A percentile compares a stretch with the other conserved stretches of the same genome.
These are phyloP conservation scores for Salicornia ramosissima DNA, from an alignment of 148 eudicot genomes.

Conservation along the genomic window DNA sequence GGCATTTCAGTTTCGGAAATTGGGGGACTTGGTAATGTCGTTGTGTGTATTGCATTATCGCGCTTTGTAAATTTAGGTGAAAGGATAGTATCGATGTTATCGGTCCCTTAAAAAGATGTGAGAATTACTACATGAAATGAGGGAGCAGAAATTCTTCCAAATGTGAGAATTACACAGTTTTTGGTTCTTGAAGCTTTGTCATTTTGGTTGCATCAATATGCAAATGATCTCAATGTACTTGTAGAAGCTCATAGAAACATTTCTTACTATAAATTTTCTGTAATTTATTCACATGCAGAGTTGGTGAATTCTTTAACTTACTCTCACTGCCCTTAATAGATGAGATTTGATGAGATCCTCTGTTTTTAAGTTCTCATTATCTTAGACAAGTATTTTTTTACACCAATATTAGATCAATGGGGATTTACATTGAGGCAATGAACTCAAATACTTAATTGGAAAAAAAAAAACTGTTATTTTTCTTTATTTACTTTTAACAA, in stretches of 20 bases:
- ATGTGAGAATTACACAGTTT: background rate
- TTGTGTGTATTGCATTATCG: background rate
- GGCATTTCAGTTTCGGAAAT: conserved; percentile 7
- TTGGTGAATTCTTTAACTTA: conserved; percentile 7
- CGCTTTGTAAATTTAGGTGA: background rate
- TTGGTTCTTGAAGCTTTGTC: background rate
- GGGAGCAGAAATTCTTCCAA: conserved; percentile 1
- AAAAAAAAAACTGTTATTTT: too few species aligned
- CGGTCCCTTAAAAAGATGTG: conserved; percentile 6
- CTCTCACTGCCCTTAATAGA: too few species aligned
- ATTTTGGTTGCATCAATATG: background rate
- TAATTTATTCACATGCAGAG: conserved; percentile 6
- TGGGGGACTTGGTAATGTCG: background rate
- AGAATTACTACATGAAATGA: background rate
- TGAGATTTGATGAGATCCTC: too few species aligned
- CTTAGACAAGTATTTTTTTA: too few species aligned
- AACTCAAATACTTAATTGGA: too few species aligned
- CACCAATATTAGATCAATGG: too few species aligned
- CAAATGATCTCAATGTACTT: conserved; percentile 10
- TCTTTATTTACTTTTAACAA: too few species aligned
- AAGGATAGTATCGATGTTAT: background rate
- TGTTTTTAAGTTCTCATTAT: too few species aligned
- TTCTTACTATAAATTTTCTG: background rate
- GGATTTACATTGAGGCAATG: too few species aligned
- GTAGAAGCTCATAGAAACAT: conserved; percentile 13